Evolutionary conservation across 495 filamentous ascomycete species (phyloP), one percentile per base, ranked within the genome.

Genomic region (Talaromyces thailandensis): DNA sequence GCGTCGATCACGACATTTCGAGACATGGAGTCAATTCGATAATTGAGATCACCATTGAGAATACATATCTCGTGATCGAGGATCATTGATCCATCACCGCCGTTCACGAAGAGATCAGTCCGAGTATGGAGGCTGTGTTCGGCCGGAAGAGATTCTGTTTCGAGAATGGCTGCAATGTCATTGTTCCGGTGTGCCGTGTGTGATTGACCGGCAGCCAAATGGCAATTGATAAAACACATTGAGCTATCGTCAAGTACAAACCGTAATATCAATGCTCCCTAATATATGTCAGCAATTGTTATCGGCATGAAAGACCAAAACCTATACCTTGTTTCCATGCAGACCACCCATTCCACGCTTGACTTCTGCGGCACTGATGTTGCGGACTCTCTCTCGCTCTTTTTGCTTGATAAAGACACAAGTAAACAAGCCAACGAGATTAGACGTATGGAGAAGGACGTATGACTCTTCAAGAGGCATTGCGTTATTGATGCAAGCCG

Each of bases 51-150:
- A 18, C 94, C 94, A 69, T 98, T 97, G 21, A 97, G 74, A 57
- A 98, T 86, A 68, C 94, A 98, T 21, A 98, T 87, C 72, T 98
- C 94, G 67, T 98, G 93, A 66, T 98, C 94, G 57, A 97, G 83
- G 56, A 98, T 89, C 92, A 98, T 95, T 24, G 87, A 88, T 9
- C 94, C 94, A 68, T 98, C 94, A 16, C 94, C 94, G 35, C 94
- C 94, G 26, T 90, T 88, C 12, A 91, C 84, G 69, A 88, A 98
- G 64, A 87, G 88, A 70, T 96, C 86, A 29, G 86, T 77, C 16
- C 88, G 84, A 8, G 79, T 71, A 0, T 70, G 76, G 6, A 81
- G 73, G 63, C 86, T 84, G 43, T 75, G 77, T 68, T 95, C 86
- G 0, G 76, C 70, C 1, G 93, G 91, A 1, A 98, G 73, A 2